phyloP scores from a whole-genome alignment of 495 filamentous ascomycete genomes.

The Lophiostoma macrostomum region DNA sequence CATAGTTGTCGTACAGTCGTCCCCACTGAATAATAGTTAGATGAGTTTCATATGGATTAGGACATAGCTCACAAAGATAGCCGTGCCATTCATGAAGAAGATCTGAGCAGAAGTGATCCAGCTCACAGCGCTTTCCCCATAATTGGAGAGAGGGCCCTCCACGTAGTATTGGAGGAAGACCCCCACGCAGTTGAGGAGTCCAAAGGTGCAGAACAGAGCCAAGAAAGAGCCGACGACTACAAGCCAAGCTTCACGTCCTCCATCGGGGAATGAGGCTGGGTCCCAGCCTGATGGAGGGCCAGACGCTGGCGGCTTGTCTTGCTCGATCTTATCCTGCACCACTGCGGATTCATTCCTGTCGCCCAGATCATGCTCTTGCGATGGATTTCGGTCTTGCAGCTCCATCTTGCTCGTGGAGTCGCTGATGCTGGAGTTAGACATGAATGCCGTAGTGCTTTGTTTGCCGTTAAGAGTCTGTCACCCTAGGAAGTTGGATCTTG shows the following conservation, averaged over 20 bases:
- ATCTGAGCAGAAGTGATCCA: slow-evolving; percentile 54
- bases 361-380: no score
- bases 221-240: slow-evolving; percentile 63
- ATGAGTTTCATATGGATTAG: no score
- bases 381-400: no score
- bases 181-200: slow-evolving; percentile 62
- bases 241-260: slow-evolving; percentile 64
- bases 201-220: slow-evolving; percentile 62
- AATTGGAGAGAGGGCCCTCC: slow-evolving; percentile 43
- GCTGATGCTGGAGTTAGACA: no score
- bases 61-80: neutral
- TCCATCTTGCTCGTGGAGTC: no score
- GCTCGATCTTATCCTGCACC: no score
- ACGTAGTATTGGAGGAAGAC: slow-evolving; percentile 60
- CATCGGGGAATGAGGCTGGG: slow-evolving; percentile 50
- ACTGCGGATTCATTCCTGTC: no score
- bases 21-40: no score
- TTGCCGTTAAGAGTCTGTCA: no score
- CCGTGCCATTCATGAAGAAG: slow-evolving; percentile 45
- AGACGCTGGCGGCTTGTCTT: no score
- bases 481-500: no score
- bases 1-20: slow-evolving; percentile 6
- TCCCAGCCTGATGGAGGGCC: neutral
- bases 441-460: no score
- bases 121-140: slow-evolving; percentile 47